Percentiles rank a stretch among this genome's conserved stretches.
phyloP scores from a whole-genome alignment of 306 rosid species.

The Vigna unguiculata region DNA sequence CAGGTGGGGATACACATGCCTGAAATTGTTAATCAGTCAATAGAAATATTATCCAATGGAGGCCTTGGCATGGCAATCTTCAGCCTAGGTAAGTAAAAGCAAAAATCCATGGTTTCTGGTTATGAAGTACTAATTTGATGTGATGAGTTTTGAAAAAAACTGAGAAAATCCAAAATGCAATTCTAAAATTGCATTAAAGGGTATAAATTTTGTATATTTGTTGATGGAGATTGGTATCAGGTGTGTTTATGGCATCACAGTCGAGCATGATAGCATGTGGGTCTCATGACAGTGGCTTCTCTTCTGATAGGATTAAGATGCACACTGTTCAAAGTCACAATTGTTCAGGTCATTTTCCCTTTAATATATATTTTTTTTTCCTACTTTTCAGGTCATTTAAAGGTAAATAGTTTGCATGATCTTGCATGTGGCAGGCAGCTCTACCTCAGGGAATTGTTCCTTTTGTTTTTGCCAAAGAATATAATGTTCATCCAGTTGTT shows the following conservation, averaged over 20 bases:
- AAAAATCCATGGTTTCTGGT: neutral
- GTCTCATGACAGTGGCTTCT: slow-evolving; percentile 80
- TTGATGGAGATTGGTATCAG: slow-evolving; percentile 40
- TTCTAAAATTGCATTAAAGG: slow-evolving; percentile 39
- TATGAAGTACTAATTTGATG: no score
- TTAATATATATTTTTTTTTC: neutral
- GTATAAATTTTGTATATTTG: slow-evolving; percentile 3
- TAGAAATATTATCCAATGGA: slow-evolving; percentile 65
- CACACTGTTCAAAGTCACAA: slow-evolving; percentile 63
- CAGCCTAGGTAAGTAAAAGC: slow-evolving; percentile 83
- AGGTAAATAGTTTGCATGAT: slow-evolving; percentile 24
- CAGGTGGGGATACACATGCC: slow-evolving; percentile 87
- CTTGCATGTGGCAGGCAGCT: slow-evolving; percentile 74
- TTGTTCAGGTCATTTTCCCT: slow-evolving; percentile 69
- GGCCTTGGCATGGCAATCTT: slow-evolving; percentile 99
- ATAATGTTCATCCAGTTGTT: slow-evolving; percentile 75
- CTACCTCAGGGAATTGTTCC: slow-evolving; percentile 98
- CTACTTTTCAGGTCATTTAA: slow-evolving; percentile 34
- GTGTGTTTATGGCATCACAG: slow-evolving; percentile 85
- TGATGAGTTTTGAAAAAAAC: no score
- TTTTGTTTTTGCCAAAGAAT: slow-evolving; percentile 93
- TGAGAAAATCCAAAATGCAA: no score
- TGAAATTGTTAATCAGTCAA: slow-evolving; percentile 62
- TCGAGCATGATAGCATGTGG: slow-evolving; percentile 80
- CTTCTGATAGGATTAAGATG: slow-evolving; percentile 66